Conservation (phyloP, 345 rosid genomes). For the Aquilaria yunnanensis region DNA sequence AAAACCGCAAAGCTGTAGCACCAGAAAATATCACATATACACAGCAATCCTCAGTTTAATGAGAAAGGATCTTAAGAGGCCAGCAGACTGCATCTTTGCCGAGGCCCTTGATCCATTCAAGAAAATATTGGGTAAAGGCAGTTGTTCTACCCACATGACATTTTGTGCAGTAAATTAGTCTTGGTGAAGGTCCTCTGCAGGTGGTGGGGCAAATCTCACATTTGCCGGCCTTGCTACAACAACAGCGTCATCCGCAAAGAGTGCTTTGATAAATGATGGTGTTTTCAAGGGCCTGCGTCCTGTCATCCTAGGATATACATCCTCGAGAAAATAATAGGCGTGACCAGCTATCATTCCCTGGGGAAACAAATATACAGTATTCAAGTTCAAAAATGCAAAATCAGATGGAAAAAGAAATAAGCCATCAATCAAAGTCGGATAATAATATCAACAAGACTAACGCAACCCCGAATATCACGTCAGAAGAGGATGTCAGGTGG, state of each 20-base stretch:
- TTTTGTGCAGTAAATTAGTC: conserved; percentile 27
- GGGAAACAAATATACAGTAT: conserved; percentile 8
- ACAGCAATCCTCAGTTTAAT: conserved; percentile 3
- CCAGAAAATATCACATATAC: conserved; percentile 12
- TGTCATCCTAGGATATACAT: conserved; percentile 84
- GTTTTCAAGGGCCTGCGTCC: conserved; percentile 77
- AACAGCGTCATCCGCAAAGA: conserved; percentile 84
- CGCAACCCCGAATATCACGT: too few species aligned
- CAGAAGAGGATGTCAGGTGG: background rate
- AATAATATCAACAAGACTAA: background rate
- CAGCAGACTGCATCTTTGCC: background rate
- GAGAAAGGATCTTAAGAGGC: background rate
- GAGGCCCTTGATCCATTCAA: too few species aligned
- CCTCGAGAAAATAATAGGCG: conserved; percentile 92
- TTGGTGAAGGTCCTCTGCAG: conserved; percentile 61
- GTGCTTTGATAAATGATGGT: conserved; percentile 66
- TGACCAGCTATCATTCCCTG: conserved; percentile 99
- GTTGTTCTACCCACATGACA: background rate
- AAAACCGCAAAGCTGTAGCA: conserved; percentile 10
- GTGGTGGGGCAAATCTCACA: conserved; percentile 74
- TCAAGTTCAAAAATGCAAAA: background rate
- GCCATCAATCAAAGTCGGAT: background rate
- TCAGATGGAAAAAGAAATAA: background rate
- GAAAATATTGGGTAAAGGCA: conserved; percentile 1
- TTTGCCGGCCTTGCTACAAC: conserved; percentile 71